These are phyloP conservation scores for Magnaporthales sp. DNA, from an alignment of 2,329 filamentous ascomycete genomes.

Conservation along the genomic window DNA sequence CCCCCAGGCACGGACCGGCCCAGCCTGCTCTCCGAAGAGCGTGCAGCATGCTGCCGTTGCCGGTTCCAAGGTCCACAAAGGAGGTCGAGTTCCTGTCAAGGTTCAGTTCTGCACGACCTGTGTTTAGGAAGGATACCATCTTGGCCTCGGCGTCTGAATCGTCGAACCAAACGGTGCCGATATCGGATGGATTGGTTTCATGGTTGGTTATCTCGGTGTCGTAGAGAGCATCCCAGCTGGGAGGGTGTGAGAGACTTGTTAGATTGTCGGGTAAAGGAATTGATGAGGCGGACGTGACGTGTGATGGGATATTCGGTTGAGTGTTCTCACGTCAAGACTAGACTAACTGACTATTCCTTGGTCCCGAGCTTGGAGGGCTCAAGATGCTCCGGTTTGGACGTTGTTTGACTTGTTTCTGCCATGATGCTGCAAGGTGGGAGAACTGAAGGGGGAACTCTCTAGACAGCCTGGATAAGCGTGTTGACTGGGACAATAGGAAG, in stretches of 20 bases:
- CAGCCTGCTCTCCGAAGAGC: constrained; percentile 60
- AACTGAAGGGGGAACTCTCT: not conserved
- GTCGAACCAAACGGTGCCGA: constrained; percentile 93
- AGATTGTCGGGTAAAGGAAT: not conserved
- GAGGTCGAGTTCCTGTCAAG: constrained; percentile 26
- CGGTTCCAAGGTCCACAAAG: constrained; percentile 84
- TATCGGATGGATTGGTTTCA: constrained; percentile 62
- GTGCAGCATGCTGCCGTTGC: constrained; percentile 88
- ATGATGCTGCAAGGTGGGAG: not conserved
- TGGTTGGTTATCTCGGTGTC: constrained; percentile 63
- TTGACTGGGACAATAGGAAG: not conserved
- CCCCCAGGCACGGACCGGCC: constrained; percentile 64
- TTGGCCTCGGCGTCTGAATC: constrained; percentile 83
- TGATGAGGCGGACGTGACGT: not conserved
- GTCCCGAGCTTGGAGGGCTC: constrained; percentile 75
- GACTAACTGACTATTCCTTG: constrained; percentile 68
- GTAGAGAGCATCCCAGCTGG: constrained; percentile 72
- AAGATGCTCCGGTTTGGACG: constrained; percentile 51
- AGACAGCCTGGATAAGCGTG: not conserved
- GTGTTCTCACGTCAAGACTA: not conserved
- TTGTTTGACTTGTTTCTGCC: not conserved
- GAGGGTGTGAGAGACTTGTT: not conserved
- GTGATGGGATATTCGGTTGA: not conserved
- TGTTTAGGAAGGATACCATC: constrained; percentile 59
- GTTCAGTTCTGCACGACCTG: constrained; percentile 13